Percentiles rank a stretch among this genome's conserved stretches.
Evolutionary conservation across 2,329 filamentous ascomycete species (phyloP).

Genomic region (Lasiodiplodia gonubiensis): DNA sequence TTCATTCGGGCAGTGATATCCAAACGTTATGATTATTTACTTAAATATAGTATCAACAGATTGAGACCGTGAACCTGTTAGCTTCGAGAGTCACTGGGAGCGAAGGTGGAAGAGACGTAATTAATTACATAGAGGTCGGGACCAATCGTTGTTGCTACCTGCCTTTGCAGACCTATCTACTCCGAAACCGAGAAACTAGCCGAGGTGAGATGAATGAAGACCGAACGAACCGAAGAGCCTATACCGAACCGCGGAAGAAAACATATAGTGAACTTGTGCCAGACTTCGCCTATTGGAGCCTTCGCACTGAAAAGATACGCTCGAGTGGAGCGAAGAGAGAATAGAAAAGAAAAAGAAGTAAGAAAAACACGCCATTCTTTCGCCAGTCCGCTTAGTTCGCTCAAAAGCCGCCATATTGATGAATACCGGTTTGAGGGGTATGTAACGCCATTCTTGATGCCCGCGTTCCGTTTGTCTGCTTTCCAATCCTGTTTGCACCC

Average conservation of each 20-base stretch:
- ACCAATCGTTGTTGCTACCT: neutral
- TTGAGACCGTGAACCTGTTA: neutral
- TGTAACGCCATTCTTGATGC: slow-evolving; percentile 27
- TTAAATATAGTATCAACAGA: too few species aligned
- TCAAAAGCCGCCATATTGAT: neutral
- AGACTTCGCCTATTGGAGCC: neutral
- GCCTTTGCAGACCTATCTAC: neutral
- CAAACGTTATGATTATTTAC: too few species aligned
- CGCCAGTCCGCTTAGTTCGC: neutral
- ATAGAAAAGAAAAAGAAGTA: neutral
- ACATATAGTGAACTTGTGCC: neutral
- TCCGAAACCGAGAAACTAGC: neutral
- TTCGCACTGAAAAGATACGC: neutral
- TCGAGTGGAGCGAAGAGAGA: neutral
- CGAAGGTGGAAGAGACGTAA: neutral
- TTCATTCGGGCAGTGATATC: neutral
- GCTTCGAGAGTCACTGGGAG: neutral
- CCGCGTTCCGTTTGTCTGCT: slow-evolving; percentile 1
- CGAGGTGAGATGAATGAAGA: neutral
- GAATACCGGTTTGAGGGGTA: slow-evolving; percentile 17
- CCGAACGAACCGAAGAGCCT: neutral
- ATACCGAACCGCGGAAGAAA: neutral
- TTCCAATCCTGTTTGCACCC: neutral
- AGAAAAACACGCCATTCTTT: slow-evolving; percentile 10
- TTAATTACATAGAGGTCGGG: neutral